These are phyloP conservation scores for Tricholoma terreum DNA, from an alignment of 768 basidiomycete genomes.

Conservation along the genomic window DNA sequence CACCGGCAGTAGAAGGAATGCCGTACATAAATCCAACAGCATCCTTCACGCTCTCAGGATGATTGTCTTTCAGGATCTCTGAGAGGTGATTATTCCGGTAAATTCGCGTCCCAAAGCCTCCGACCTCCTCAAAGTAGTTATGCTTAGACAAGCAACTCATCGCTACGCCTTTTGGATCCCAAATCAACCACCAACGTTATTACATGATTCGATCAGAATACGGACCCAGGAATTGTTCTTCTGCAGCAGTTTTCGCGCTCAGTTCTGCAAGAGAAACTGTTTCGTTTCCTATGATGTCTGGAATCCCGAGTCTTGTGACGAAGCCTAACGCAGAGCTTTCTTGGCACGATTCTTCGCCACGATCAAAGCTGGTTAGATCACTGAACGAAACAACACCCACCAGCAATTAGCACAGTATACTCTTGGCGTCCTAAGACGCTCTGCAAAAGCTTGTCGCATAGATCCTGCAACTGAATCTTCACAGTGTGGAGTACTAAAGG, in stretches of 20 bases:
- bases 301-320: conserved; percentile 5
- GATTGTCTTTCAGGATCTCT: conserved; percentile 5
- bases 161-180: conserved; percentile 1
- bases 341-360: conserved; percentile 11
- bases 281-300: conserved; percentile 9
- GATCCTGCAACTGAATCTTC: conserved; percentile 7
- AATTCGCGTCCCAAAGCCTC: conserved; percentile 9
- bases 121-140: conserved; percentile 11
- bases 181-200: not conserved
- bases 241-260: conserved; percentile 7
- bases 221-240: conserved; percentile 5
- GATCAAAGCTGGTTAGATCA: not conserved
- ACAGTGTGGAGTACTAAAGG: conserved; percentile 10
- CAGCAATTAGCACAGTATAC: conserved; percentile 11
- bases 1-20: too few relatives aligned
- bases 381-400: not conserved
- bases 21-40: conserved; percentile 12
- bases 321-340: conserved; percentile 13
- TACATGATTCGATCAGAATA: not conserved
- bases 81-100: conserved; percentile 10
- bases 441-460: conserved; percentile 8
- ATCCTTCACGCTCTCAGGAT: conserved; percentile 10
- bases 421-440: conserved; percentile 6
- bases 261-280: conserved; percentile 1
- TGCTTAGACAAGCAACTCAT: conserved; percentile 11